Percentiles rank a stretch among this genome's conserved stretches.
Conservation (phyloP, 2,329 filamentous ascomycete species). For the Nannizzia gypsea region DNA sequence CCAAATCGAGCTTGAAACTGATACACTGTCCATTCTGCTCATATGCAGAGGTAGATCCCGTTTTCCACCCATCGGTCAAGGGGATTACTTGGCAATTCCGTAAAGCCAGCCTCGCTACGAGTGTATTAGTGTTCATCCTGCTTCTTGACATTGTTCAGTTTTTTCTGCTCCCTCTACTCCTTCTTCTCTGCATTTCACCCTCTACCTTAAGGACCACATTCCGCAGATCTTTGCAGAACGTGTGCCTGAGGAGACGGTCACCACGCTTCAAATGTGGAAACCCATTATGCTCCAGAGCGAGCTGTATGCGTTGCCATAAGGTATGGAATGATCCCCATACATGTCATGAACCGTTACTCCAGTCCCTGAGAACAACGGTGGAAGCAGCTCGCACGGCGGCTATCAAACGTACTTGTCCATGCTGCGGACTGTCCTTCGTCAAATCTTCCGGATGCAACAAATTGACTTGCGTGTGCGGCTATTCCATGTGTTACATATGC, state of each 20-base stretch:
- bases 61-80: conserved; percentile 48
- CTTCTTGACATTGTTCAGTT: conserved; percentile 35
- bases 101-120: conserved; percentile 42
- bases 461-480: conserved; percentile 86
- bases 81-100: conserved; percentile 48
- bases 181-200: conserved; percentile 45
- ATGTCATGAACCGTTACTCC: conserved; percentile 72
- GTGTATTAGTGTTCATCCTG: conserved; percentile 37
- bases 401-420: conserved; percentile 87
- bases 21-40: conserved; percentile 80
- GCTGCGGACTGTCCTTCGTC: conserved; percentile 83
- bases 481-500: conserved; percentile 97
- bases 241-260: conserved; percentile 59
- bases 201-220: conserved; percentile 41
- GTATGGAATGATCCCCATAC: conserved; percentile 79
- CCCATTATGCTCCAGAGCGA: conserved; percentile 54
- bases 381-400: conserved; percentile 89
- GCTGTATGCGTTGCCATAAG: conserved; percentile 72
- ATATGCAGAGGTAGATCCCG: conserved; percentile 78
- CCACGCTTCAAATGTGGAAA: conserved; percentile 67
- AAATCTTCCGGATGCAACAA: conserved; percentile 95
- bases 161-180: conserved; percentile 41
- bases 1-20: conserved; percentile 61
- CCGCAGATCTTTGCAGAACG: conserved; percentile 50
- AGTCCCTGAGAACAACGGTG: conserved; percentile 75